Evolutionary conservation across 305 asterid species (phyloP).

Genomic region (Fraxinus paxiana): DNA sequence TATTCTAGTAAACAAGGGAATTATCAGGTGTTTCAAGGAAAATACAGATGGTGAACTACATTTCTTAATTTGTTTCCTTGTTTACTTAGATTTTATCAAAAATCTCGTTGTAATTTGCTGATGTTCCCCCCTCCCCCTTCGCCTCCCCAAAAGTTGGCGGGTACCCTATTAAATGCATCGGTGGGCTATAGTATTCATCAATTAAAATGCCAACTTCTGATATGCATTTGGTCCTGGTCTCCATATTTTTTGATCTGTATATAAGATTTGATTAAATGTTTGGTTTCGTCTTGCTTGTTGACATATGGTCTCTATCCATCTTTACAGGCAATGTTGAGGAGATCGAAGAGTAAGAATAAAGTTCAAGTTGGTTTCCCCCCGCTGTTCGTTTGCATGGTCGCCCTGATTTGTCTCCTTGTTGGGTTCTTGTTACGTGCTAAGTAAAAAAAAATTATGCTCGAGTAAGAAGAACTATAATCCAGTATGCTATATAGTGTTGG

Average conservation of each 20-base stretch:
- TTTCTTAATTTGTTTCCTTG: neutral
- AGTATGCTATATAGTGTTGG: conserved; percentile 20
- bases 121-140: neutral
- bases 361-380: conserved; percentile 73
- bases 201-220: neutral
- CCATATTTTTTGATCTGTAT: neutral
- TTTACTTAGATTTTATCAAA: neutral
- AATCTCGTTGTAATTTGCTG: neutral
- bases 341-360: conserved; percentile 33
- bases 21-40: neutral
- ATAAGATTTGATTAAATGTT: neutral
- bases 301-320: neutral
- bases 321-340: conserved; percentile 48
- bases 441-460: neutral
- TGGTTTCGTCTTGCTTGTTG: neutral
- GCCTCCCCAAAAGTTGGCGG: neutral
- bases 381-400: conserved; percentile 69
- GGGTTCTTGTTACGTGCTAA: conserved; percentile 47
- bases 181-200: no score
- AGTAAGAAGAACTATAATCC: neutral
- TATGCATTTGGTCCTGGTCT: neutral
- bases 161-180: neutral
- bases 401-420: conserved; percentile 51
- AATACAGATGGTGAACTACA: neutral
- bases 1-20: neutral